A percentile compares a stretch with the other conserved stretches of the same genome.
Conservation (phyloP, 2,329 filamentous ascomycete genomes). For the Fusarium anguioides region DNA sequence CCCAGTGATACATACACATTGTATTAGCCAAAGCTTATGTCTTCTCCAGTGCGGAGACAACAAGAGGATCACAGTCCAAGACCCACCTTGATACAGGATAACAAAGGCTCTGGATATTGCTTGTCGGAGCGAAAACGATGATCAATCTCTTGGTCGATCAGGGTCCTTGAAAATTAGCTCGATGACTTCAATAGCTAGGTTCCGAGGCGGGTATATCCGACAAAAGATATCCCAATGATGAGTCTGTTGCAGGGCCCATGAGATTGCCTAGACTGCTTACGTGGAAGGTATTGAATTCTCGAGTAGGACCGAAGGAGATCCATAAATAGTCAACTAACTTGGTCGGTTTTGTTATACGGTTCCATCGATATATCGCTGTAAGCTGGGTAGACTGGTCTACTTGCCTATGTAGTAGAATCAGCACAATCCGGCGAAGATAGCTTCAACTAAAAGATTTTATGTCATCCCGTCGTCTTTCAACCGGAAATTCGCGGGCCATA, state of each 20-base stretch:
- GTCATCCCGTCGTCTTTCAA: constrained; percentile 6
- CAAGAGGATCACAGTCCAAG: constrained; percentile 1
- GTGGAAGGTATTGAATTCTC: constrained; percentile 4
- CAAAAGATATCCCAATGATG: constrained; percentile 4
- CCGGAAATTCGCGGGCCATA: constrained; percentile 36
- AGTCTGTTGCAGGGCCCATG: constrained; percentile 1
- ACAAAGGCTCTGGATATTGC: not conserved
- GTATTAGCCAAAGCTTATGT: constrained; percentile 37
- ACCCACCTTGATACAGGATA: not conserved
- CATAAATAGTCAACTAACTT: not conserved
- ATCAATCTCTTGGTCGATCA: constrained; percentile 29
- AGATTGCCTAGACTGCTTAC: constrained; percentile 10
- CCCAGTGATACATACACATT: constrained; percentile 13
- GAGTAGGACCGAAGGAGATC: constrained; percentile 26
- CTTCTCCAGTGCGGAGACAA: constrained; percentile 20
- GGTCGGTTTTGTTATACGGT: not conserved
- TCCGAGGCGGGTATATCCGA: constrained; percentile 8
- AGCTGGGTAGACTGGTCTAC: not conserved
- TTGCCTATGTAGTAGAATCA: not conserved
- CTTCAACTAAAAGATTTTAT: not conserved
- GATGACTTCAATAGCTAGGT: not conserved
- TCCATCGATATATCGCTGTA: constrained; percentile 8
- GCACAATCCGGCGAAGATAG: not conserved
- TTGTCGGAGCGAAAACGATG: not conserved
- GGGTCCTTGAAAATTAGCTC: constrained; percentile 24